phyloP scores from a whole-genome alignment of 2,329 filamentous ascomycete genomes.

The Sporothrix brunneoviolacea region DNA sequence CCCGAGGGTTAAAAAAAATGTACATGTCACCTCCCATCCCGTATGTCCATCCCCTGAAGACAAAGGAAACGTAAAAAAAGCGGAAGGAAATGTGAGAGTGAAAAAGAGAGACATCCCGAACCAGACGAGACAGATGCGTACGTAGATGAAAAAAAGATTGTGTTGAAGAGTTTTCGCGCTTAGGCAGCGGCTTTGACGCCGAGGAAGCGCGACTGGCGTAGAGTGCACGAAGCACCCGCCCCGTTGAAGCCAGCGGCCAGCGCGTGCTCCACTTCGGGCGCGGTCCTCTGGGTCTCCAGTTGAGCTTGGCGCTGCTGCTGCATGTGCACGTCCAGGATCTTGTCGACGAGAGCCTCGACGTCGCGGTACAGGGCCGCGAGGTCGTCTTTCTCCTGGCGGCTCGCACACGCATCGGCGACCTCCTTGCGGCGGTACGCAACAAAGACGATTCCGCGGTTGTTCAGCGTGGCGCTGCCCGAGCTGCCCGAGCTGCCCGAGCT shows the following conservation, averaged over 20 bases:
- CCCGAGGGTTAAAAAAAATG: too few species aligned
- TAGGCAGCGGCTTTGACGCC: neutral
- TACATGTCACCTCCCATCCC: too few species aligned
- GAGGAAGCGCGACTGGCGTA: constrained; percentile 7
- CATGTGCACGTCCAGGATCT: constrained; percentile 43
- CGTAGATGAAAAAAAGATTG: too few species aligned
- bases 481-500: too few species aligned
- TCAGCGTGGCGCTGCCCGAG: too few species aligned
- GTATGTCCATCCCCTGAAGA: neutral
- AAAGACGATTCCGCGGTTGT: constrained; percentile 49
- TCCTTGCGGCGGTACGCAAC: constrained; percentile 47
- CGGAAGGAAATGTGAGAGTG: neutral
- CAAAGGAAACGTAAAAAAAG: neutral
- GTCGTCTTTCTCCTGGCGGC: constrained; percentile 29
- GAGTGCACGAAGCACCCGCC: neutral
- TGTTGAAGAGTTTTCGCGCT: too few species aligned
- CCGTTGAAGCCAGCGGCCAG: constrained; percentile 4
- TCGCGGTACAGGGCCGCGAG: constrained; percentile 42
- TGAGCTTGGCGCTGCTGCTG: constrained; percentile 16
- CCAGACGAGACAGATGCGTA: too few species aligned
- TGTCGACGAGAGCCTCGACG: constrained; percentile 46
- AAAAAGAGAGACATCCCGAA: neutral
- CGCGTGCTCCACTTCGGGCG: neutral
- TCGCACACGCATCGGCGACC: constrained; percentile 24
- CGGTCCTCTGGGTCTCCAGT: constrained; percentile 5